A percentile compares a stretch with the other conserved stretches of the same genome.
Conservation (phyloP, 2,329 filamentous ascomycete species). For the Aspergillus candidus region DNA sequence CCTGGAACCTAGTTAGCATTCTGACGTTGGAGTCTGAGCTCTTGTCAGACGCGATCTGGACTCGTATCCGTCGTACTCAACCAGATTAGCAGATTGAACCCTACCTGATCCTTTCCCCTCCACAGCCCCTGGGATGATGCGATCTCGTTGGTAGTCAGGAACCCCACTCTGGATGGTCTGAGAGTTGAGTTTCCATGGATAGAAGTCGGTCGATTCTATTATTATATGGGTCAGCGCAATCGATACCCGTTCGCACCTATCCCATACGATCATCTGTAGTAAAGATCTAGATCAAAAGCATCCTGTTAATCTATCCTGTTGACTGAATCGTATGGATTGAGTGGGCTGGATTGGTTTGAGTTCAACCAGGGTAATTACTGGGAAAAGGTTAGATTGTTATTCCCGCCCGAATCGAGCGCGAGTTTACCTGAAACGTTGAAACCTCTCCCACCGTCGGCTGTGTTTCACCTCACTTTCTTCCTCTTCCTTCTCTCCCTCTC, state of each 20-base stretch:
- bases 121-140: no score
- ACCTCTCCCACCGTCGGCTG: conserved; percentile 3
- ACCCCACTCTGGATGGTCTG: no score
- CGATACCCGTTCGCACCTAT: not conserved
- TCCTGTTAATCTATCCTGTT: no score
- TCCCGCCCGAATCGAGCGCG: conserved; percentile 1
- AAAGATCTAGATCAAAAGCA: no score
- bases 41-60: not conserved
- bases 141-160: no score
- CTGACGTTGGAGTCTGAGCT: no score
- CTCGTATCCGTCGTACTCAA: not conserved
- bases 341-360: no score
- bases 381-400: not conserved
- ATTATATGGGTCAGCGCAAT: conserved; percentile 3
- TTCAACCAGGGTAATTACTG: no score
- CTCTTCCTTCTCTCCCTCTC: not conserved
- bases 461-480: conserved; percentile 1
- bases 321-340: no score
- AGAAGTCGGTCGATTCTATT: not conserved
- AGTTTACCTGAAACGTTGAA: conserved; percentile 10
- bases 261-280: no score
- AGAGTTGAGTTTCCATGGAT: no score
- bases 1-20: no score
- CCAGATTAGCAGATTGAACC: not conserved
- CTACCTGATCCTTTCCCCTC: not conserved